A percentile compares a stretch with the other conserved stretches of the same genome.
These are phyloP conservation scores for Candida maris DNA, from an alignment of 805 yeast species.

Conservation along the genomic window DNA sequence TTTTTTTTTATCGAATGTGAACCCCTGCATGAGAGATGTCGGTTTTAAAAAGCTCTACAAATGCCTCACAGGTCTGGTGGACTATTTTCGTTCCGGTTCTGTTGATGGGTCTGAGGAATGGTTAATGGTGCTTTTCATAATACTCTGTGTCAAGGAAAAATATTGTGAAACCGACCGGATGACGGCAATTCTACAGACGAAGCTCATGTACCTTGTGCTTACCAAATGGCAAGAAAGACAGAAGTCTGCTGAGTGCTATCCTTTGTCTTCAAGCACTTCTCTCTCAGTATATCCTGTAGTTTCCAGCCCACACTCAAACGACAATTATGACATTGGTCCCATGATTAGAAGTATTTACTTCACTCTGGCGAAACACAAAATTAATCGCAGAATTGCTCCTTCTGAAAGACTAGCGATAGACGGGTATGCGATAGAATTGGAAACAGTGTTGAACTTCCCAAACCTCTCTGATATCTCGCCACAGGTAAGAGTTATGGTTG, in stretches of 20 bases:
- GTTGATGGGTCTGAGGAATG: conserved; percentile 1
- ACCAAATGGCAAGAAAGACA: background rate
- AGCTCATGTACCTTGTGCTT: background rate
- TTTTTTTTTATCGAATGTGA: too few species aligned
- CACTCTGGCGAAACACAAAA: background rate
- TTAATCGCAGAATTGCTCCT: background rate
- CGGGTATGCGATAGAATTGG: conserved; percentile 14
- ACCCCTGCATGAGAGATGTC: too few species aligned
- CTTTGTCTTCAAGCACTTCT: too few species aligned
- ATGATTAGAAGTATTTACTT: background rate
- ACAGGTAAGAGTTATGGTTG: conserved; percentile 35
- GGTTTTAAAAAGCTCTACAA: too few species aligned
- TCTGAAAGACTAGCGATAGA: conserved; percentile 9
- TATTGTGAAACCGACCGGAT: background rate
- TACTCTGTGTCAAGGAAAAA: background rate
- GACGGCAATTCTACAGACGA: background rate
- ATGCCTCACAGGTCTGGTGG: too few species aligned
- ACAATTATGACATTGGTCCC: background rate
- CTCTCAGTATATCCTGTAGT: too few species aligned
- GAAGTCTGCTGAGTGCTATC: background rate
- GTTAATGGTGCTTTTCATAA: conserved; percentile 1
- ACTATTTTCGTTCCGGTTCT: too few species aligned
- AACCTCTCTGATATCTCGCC: background rate
- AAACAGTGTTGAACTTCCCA: background rate
- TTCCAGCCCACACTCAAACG: background rate